Conservation (phyloP, 2,329 filamentous ascomycete genomes). For the Diaporthe eres region DNA sequence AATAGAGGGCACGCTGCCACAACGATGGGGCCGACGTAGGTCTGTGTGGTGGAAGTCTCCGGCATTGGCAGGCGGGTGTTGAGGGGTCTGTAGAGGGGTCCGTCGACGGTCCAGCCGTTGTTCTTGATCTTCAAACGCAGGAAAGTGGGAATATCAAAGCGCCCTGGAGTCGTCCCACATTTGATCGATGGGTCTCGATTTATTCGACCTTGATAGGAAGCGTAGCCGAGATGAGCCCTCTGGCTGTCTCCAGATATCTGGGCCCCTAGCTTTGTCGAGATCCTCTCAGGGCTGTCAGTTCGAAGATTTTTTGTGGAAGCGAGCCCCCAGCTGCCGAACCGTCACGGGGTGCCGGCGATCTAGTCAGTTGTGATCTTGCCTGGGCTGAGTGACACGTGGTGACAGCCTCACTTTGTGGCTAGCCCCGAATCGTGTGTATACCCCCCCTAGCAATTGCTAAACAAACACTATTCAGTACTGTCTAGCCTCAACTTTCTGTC, state of each 20-base stretch:
- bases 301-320: constrained; percentile 17
- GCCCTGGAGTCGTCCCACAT: constrained; percentile 27
- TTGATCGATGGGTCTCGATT: constrained; percentile 31
- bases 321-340: constrained; percentile 12
- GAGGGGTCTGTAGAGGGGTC: background rate
- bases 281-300: constrained; percentile 10
- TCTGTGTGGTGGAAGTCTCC: constrained; percentile 28
- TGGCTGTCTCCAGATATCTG: background rate
- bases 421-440: too few species aligned
- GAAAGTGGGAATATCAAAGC: constrained; percentile 21
- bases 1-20: background rate
- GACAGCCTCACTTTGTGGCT: background rate
- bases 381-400: background rate
- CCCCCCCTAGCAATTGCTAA: background rate
- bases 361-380: constrained; percentile 2
- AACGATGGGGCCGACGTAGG: constrained; percentile 14
- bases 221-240: constrained; percentile 17
- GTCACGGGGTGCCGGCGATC: constrained; percentile 3
- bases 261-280: background rate
- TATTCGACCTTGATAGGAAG: constrained; percentile 7
- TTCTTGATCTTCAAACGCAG: constrained; percentile 22
- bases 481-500: too few species aligned
- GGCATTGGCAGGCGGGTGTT: constrained; percentile 1
- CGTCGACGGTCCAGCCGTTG: background rate
- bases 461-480: background rate